Evolutionary conservation across 495 filamentous ascomycete genomes (phyloP), one percentile per base, ranked within the genome.

Genomic region (Penicillium riverlandense): DNA sequence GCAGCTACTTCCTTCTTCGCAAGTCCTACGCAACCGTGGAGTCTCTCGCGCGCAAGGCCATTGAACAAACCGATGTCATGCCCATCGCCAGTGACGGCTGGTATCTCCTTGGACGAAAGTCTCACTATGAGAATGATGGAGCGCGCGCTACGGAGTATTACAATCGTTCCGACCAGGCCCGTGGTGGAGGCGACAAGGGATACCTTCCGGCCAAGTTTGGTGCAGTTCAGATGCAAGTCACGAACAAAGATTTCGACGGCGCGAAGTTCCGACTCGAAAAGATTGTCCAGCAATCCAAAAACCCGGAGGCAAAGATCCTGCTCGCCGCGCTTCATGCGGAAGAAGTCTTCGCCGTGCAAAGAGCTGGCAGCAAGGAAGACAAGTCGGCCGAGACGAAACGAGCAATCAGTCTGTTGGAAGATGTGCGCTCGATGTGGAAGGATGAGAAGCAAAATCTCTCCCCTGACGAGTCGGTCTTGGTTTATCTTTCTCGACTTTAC

Each of bases 181-280:
- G 94, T 48, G 90, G 90, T 43, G 90, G 89, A 3, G 75, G 82
- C 30, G 90, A 97, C 47, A 83, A 81, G 47, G 91, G 91, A 11
- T 96, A 85, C 58, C 61, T 95, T 7, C 90, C 92, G 6, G 92
- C 92, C 22, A 95, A 96, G 62, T 90, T 98, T 52, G 94, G 91
- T 33, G 75, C 79, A 7, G 88, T 92, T 1, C 92, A 98, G 65
- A 78, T 96, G 50, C 85, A 86, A 35, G 83, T 95, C 29, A 56
- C 90, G 16, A 86, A 85, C 61, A 82, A 80, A 43, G 90, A 98
- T 50, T 75, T 85, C 35, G 88, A 90, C 43, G 88, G 88, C 34
- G 94, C 92, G 11, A 97, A 96, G 63, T 90, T 95, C 53, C 79
- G 85, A 12, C 71, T 98, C 16, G 92, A 98, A 59, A 95, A 95